Percentiles rank a stretch among this genome's conserved stretches.
Evolutionary conservation across 768 basidiomycete species (phyloP).

Genomic region (Suillus lakei): DNA sequence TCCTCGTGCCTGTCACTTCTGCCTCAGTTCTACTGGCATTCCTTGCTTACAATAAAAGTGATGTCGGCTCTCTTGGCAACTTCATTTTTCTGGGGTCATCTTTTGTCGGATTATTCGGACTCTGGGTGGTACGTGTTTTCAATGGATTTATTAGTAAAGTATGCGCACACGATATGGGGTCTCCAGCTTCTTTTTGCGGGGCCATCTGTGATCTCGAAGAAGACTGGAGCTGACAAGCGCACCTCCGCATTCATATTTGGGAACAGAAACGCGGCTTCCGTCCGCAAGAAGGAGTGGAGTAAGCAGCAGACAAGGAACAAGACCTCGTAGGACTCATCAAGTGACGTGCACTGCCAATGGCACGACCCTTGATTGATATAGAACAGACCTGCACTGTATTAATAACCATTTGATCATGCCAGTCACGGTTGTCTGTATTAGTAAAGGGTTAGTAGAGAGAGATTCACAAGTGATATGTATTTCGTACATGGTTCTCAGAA

Average conservation of each 20-base stretch:
- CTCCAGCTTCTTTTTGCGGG: constrained; percentile 64
- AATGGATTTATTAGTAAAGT: constrained; percentile 14
- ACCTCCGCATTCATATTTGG: constrained; percentile 83
- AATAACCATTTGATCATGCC: constrained; percentile 11
- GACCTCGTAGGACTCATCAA: constrained; percentile 13
- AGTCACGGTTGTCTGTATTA: constrained; percentile 19
- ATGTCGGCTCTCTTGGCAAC: constrained; percentile 60
- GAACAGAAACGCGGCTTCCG: constrained; percentile 69
- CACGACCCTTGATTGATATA: constrained; percentile 10
- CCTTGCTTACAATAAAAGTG: constrained; percentile 64
- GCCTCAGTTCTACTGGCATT: constrained; percentile 61
- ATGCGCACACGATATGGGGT: constrained; percentile 15
- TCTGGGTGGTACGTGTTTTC: constrained; percentile 66
- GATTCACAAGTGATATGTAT: constrained; percentile 5
- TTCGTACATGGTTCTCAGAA: constrained; percentile 23
- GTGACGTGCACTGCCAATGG: constrained; percentile 3
- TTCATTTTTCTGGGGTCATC: constrained; percentile 54
- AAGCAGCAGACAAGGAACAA: constrained; percentile 40
- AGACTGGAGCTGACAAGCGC: constrained; percentile 81
- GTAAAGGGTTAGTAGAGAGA: constrained; percentile 19
- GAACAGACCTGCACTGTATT: constrained; percentile 24
- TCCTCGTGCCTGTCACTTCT: constrained; percentile 63
- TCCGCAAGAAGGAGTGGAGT: constrained; percentile 63
- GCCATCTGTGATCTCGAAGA: constrained; percentile 60
- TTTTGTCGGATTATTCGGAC: constrained; percentile 64